Conservation (phyloP, 2,329 filamentous ascomycete species). For the Geosmithia putterillii region DNA sequence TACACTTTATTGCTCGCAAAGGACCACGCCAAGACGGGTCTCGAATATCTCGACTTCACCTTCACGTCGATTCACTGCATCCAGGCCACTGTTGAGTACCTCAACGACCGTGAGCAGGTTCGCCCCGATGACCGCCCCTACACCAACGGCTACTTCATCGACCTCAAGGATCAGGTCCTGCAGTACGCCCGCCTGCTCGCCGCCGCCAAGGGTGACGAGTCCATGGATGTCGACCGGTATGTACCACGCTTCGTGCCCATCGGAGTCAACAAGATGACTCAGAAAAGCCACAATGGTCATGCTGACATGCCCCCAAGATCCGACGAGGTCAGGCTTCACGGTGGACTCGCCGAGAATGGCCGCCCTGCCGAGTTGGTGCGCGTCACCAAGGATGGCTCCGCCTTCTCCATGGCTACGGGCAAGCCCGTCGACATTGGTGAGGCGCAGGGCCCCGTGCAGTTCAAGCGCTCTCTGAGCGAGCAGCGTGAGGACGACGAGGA, state of each 20-base stretch:
- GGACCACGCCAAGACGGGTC: conserved; percentile 64
- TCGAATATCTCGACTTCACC: conserved; percentile 75
- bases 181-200: conserved; percentile 80
- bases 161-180: conserved; percentile 86
- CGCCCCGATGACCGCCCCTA: conserved; percentile 80
- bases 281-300: too few species aligned
- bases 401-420: conserved; percentile 65
- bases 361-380: conserved; percentile 75
- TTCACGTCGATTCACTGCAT: conserved; percentile 82
- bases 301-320: conserved; percentile 11
- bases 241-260: conserved; percentile 20
- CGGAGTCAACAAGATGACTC: conserved; percentile 1
- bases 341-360: conserved; percentile 71
- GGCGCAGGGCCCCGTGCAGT: conserved; percentile 34
- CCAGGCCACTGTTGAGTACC: conserved; percentile 75
- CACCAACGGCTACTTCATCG: conserved; percentile 92
- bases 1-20: conserved; percentile 59
- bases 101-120: conserved; percentile 77
- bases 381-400: conserved; percentile 66
- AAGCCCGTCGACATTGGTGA: conserved; percentile 43
- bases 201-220: conserved; percentile 55
- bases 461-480: conserved; percentile 57
- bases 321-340: conserved; percentile 69
- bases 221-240: conserved; percentile 48
- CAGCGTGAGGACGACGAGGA: conserved; percentile 68